phyloP scores from a whole-genome alignment of 2,329 filamentous ascomycete species.

The Paecilomyces sp. region DNA sequence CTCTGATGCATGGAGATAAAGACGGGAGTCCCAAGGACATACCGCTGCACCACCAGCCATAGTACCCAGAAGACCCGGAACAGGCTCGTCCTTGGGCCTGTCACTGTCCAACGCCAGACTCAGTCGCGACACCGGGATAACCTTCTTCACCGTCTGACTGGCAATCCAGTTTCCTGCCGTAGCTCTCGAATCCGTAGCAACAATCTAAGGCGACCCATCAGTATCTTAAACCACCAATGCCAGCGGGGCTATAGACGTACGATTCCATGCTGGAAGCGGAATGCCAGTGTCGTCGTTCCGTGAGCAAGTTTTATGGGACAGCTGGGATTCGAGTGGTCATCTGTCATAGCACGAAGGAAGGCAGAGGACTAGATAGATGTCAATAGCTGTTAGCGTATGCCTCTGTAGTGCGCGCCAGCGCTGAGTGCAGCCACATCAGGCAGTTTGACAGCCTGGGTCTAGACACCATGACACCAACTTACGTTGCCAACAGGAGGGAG shows the following conservation, averaged over 20 bases:
- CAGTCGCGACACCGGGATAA: conserved; percentile 55
- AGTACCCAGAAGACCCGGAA: conserved; percentile 68
- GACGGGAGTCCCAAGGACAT: conserved; percentile 24
- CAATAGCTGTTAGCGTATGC: conserved; percentile 1
- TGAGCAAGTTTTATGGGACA: conserved; percentile 99
- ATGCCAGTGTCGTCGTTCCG: conserved; percentile 95
- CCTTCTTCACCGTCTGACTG: conserved; percentile 99
- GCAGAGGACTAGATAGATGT: conserved; percentile 61
- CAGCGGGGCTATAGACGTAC: conserved; percentile 18
- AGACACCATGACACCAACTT: conserved; percentile 28
- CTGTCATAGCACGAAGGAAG: conserved; percentile 94
- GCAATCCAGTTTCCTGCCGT: conserved; percentile 99
- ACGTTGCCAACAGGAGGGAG: conserved; percentile 90
- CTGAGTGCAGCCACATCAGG: neutral
- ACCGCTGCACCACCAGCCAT: conserved; percentile 97
- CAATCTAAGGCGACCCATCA: conserved; percentile 50
- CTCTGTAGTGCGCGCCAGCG: conserved; percentile 1
- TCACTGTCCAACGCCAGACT: conserved; percentile 27
- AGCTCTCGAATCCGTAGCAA: conserved; percentile 93
- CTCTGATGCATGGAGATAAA: neutral
- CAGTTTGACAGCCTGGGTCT: neutral
- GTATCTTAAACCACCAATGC: neutral
- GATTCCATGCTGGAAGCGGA: conserved; percentile 97
- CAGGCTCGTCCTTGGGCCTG: conserved; percentile 24
- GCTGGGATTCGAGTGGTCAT: conserved; percentile 92